Evolutionary conservation across 371 early-diverging fungal genomes (phyloP), one percentile per base, ranked within the genome.

Genomic region (Mucor circinelloides): DNA sequence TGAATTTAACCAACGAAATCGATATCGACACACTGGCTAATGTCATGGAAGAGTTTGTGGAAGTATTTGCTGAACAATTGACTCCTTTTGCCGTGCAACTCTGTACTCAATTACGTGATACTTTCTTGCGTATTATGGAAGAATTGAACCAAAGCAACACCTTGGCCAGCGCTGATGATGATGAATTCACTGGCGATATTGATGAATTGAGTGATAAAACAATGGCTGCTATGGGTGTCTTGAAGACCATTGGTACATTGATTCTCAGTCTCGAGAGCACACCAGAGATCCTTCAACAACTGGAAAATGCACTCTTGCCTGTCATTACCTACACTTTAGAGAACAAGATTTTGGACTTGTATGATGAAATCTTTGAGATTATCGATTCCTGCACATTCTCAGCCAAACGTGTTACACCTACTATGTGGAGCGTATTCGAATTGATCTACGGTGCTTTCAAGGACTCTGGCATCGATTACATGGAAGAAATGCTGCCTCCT

Each of bases 81-180:
- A 86, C 91, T n/a, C 98, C 98, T 4, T 96, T 93, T 73, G 93
- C 97, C 6, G 87, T 93, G 31, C 90, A 95, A 77, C 89, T 98
- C 4, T 91, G 90, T 66, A 83, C 87, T 36, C 93, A 95, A 75
- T 78, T 98, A 68, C 80, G 89, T 48, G 93, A 91, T 64, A 91
- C 95, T 13, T 95, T 94, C 73, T 74, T 93, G 74, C 89, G 95
- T 56, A 86, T 97, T 60, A 90, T 95, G 80, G 81, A 82, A 40
- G 94, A 87, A 19, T 70, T 81, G 31, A 74, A 78, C 19, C 73
- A 83, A 25, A 72, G 73, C 23, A 88, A 77, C 40, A 72, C 81
- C 13, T 65, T 78, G 31, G 73, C 65, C 48, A 77, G 70, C 7
- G 80, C 76, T 25, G 82, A 79, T 64, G 69, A 77, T 2, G 80